These are phyloP conservation scores for Ustilago tritici DNA, from an alignment of 1,284 basidiomycete species.

Conservation along the genomic window DNA sequence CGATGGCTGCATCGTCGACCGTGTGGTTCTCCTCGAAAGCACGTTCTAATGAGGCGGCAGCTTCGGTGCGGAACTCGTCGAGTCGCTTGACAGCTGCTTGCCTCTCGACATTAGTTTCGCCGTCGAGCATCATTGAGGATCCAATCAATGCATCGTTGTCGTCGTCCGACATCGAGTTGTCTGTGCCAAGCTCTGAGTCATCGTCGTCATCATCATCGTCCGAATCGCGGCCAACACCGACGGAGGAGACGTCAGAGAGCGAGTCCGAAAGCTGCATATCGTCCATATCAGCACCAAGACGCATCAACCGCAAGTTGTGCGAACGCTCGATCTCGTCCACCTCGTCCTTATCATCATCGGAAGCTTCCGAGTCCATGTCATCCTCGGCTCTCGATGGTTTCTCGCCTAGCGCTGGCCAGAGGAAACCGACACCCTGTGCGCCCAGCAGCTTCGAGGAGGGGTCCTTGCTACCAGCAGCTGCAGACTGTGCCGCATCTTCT, in stretches of 20 bases:
- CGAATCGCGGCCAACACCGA: slow-evolving; percentile 56
- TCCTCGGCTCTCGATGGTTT: slow-evolving; percentile 22
- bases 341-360: slow-evolving; percentile 47
- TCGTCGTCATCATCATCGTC: slow-evolving; percentile 43
- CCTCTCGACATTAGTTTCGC: slow-evolving; percentile 59
- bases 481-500: slow-evolving; percentile 53
- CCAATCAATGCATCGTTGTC: slow-evolving; percentile 41
- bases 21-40: slow-evolving; percentile 91
- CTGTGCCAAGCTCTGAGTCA: slow-evolving; percentile 28
- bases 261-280: slow-evolving; percentile 51
- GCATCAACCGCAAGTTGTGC: slow-evolving; percentile 53
- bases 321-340: slow-evolving; percentile 55
- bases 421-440: slow-evolving; percentile 44
- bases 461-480: slow-evolving; percentile 16
- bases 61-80: slow-evolving; percentile 82
- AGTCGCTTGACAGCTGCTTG: slow-evolving; percentile 54
- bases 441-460: slow-evolving; percentile 43
- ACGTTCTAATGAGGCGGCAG: slow-evolving; percentile 82
- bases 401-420: slow-evolving; percentile 61
- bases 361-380: slow-evolving; percentile 33
- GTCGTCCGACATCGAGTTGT: slow-evolving; percentile 33
- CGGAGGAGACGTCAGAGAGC: slow-evolving; percentile 57
- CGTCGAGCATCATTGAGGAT: slow-evolving; percentile 60
- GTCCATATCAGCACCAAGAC: slow-evolving; percentile 43
- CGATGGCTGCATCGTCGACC: slow-evolving; percentile 89